Base-by-base conservation (phyloP, 352 stramenopile species). In the Phytophthora kernoviae region DNA sequence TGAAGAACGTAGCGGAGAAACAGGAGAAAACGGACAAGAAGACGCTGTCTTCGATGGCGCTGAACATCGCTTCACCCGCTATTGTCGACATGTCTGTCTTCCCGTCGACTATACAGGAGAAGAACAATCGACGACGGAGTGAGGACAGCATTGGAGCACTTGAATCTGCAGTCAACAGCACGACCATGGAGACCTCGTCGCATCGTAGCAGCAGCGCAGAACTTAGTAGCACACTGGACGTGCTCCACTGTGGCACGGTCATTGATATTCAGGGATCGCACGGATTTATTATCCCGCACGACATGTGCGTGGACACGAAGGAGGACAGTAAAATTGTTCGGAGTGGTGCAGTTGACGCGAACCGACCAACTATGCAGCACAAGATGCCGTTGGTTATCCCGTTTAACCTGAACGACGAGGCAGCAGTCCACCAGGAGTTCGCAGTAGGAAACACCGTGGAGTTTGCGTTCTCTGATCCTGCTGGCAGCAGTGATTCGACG, bases 201-300 rank as follows among this genome's bases (percentile, higher is more conserved):
- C 53, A 30, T 17, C 49, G 36, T 22, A 70, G 55, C 53, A 70
- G 27, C 37, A 45, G 20, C n/a, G 48, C 58, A 10, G 74, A 87
- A 51, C 47, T 75, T 15, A 65, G 65, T 45, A 85, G 70, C 56
- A 85, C 80, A 57, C 62, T 91, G n/a, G 72, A 82, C 17, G 78
- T 89, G 42, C 62, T 90, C 44, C 79, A 91, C 71, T 91, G 80
- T 43, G 82, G 82, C 41, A 91, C 82, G 20, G 73, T 91, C 36
- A 91, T 91, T 62, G 80, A 91, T 54, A 80, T 91, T 30, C 77
- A 91, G 59, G 82, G 82, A 32, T 79, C 79, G 33, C 82, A 84
- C 27, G 82, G 82, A 26, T 86, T 89, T 58, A 84, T 91, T 64
- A 91, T 91, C 58, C 82, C 79, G 54, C 82, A 91, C 70, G 76